A percentile compares a stretch with the other conserved stretches of the same genome.
These are phyloP conservation scores for Xylaria sp. DNA, from an alignment of 2,329 filamentous ascomycete species.

Conservation along the genomic window DNA sequence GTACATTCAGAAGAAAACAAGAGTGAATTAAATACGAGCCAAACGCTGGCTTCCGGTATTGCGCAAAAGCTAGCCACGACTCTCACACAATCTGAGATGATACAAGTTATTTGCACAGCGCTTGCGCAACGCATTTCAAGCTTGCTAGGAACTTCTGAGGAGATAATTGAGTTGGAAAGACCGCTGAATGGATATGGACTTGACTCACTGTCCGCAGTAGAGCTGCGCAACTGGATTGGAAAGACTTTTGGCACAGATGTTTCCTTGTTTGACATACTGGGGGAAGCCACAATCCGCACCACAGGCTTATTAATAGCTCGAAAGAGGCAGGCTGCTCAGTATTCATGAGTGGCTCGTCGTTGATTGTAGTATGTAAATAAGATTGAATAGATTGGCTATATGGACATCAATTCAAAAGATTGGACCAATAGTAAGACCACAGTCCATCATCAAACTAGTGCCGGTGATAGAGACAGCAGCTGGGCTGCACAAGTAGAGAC, in stretches of 20 bases:
- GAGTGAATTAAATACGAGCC: not conserved
- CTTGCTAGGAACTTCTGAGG: not conserved
- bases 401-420: too few species aligned
- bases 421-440: too few species aligned
- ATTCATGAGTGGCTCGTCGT: too few species aligned
- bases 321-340: too few species aligned
- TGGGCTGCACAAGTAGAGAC: too few species aligned
- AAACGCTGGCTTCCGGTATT: not conserved
- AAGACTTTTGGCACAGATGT: not conserved
- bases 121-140: not conserved
- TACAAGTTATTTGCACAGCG: not conserved
- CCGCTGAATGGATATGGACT: not conserved
- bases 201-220: not conserved
- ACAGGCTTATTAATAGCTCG: too few species aligned
- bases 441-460: too few species aligned
- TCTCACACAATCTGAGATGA: not conserved
- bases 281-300: too few species aligned
- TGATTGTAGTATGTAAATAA: too few species aligned
- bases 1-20: not conserved
- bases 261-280: not conserved
- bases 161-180: not conserved
- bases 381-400: too few species aligned
- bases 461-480: too few species aligned
- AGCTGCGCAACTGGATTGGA: not conserved
- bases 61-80: not conserved